Conservation (phyloP, 768 basidiomycete species). For the Pulveroboletus frians region DNA sequence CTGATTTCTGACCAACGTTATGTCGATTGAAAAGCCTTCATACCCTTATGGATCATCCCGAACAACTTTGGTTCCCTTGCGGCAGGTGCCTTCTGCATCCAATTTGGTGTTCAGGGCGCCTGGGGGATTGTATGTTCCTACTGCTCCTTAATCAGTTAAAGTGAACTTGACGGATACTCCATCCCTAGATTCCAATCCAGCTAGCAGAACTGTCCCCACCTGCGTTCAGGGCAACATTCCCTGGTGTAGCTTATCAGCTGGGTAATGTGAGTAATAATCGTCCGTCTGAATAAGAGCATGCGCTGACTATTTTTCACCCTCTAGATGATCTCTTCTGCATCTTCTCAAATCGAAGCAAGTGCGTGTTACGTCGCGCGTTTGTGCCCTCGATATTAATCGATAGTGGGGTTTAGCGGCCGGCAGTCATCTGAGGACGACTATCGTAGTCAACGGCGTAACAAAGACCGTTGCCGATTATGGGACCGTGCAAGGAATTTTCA, state of each 20-base stretch:
- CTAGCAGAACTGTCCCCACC: slow-evolving; percentile 82
- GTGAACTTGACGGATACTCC: neutral
- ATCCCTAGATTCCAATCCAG: slow-evolving; percentile 61
- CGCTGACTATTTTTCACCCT: neutral
- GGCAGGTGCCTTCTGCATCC: slow-evolving; percentile 82
- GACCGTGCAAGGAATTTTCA: slow-evolving; percentile 82
- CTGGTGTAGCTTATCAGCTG: slow-evolving; percentile 79
- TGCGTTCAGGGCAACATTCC: slow-evolving; percentile 85
- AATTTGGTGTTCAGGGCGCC: slow-evolving; percentile 86
- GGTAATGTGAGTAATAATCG: slow-evolving; percentile 46
- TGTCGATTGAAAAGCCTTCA: slow-evolving; percentile 36
- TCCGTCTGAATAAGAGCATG: neutral
- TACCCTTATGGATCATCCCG: slow-evolving; percentile 84
- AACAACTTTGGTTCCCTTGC: slow-evolving; percentile 57
- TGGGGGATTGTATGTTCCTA: slow-evolving; percentile 70
- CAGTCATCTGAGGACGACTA: slow-evolving; percentile 45
- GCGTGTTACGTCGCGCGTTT: neutral
- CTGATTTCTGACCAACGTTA: neutral
- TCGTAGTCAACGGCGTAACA: slow-evolving; percentile 36
- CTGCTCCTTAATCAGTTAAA: neutral
- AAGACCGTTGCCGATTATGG: slow-evolving; percentile 59
- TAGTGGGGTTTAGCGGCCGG: slow-evolving; percentile 46
- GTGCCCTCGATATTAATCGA: neutral
- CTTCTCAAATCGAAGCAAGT: slow-evolving; percentile 47
- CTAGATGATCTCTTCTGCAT: slow-evolving; percentile 64